Evolutionary conservation across 106 monocot species (phyloP).

Genomic region (Dendrobium huoshanense): DNA sequence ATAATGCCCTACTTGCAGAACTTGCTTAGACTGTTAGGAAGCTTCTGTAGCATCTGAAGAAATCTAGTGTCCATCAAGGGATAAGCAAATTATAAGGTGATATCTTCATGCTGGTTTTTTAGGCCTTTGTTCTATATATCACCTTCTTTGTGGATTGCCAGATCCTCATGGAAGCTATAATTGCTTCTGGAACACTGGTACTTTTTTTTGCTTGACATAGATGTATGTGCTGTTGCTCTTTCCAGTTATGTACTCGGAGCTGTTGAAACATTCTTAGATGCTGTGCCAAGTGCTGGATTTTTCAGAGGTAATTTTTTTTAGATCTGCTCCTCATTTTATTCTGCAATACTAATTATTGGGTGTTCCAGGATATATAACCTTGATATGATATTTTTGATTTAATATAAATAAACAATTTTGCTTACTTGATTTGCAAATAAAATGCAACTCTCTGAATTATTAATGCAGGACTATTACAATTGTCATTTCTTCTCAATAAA

Average conservation of each 20-base stretch:
- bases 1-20: neutral
- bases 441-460: neutral
- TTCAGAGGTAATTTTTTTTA: constrained; percentile 54
- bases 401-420: neutral
- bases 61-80: neutral
- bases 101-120: neutral
- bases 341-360: neutral
- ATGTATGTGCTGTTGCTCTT: constrained; percentile 5
- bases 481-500: neutral
- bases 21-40: neutral
- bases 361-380: neutral
- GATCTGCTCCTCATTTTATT: neutral
- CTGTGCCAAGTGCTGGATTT: constrained; percentile 85
- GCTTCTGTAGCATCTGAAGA: neutral
- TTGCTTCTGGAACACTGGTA: neutral
- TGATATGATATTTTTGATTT: neutral
- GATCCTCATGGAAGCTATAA: neutral
- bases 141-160: neutral
- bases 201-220: neutral
- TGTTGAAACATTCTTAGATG: constrained; percentile 94
- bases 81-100: neutral
- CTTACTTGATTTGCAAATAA: neutral
- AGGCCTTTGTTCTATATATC: neutral
- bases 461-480: neutral
- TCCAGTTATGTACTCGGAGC: constrained; percentile 96